These are phyloP conservation scores for Allomyces macrogynus DNA, from an alignment of 192 early-diverging fungal species.

Conservation along the genomic window DNA sequence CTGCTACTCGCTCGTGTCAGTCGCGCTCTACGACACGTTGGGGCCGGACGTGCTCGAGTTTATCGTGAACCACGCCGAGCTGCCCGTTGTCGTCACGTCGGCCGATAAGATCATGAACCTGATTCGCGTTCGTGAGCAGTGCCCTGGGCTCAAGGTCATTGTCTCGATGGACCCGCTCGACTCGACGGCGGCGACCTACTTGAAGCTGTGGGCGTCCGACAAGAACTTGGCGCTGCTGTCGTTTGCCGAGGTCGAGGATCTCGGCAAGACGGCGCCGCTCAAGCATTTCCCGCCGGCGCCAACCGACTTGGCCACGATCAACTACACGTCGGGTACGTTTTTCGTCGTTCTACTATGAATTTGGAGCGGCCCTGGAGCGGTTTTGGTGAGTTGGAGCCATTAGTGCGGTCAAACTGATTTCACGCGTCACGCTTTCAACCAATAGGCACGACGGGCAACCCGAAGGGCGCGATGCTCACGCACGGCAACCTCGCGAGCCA, in stretches of 20 bases:
- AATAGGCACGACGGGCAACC: conserved; percentile 53
- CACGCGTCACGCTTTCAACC: too few relatives aligned
- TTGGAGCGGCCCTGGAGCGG: too few relatives aligned
- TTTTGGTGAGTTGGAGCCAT: too few relatives aligned
- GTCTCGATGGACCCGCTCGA: conserved; percentile 53
- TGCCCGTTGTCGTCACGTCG: conserved; percentile 44
- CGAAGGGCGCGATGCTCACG: conserved; percentile 70
- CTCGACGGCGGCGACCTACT: neutral
- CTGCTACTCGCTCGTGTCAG: conserved; percentile 39
- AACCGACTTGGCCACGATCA: conserved; percentile 57
- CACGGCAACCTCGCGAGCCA: conserved; percentile 46
- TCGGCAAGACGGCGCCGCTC: conserved; percentile 25
- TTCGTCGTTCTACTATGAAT: too few relatives aligned
- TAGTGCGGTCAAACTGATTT: too few relatives aligned
- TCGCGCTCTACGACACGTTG: conserved; percentile 77
- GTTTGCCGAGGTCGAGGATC: conserved; percentile 39
- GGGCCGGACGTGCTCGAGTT: conserved; percentile 65
- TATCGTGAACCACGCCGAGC: conserved; percentile 67
- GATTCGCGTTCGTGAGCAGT: conserved; percentile 29
- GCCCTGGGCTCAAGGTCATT: conserved; percentile 51
- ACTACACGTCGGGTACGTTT: conserved; percentile 29
- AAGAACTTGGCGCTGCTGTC: conserved; percentile 29
- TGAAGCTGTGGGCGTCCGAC: conserved; percentile 45
- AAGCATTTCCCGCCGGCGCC: conserved; percentile 26
- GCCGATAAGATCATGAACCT: conserved; percentile 35